Evolutionary conservation across 495 filamentous ascomycete genomes (phyloP).

Genomic region (Talaromyces proteolyticus): DNA sequence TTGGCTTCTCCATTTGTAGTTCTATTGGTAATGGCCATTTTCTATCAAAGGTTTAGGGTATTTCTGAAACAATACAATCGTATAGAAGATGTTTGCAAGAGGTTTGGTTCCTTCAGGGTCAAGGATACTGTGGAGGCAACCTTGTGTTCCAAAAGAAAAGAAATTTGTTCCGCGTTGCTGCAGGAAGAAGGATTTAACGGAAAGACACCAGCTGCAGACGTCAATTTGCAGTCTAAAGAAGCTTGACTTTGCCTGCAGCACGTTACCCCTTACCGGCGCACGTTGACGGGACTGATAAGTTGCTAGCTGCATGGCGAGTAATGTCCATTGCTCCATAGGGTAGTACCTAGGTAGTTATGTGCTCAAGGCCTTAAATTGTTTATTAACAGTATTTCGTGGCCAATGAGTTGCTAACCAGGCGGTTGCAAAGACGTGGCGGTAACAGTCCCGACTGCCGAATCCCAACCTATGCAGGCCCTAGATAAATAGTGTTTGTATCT

Average conservation of each 20-base stretch:
- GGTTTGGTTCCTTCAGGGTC: too few species aligned
- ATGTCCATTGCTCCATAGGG: background rate
- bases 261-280: background rate
- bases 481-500: too few species aligned
- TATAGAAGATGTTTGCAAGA: background rate
- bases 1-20: background rate
- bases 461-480: too few species aligned
- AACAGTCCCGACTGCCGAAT: too few species aligned
- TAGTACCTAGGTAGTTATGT: too few species aligned
- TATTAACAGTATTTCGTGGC: too few species aligned
- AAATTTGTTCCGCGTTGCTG: background rate
- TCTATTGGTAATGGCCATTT: background rate
- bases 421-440: too few species aligned
- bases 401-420: too few species aligned
- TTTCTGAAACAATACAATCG: background rate
- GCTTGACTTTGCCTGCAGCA: background rate
- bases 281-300: too few species aligned
- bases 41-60: background rate
- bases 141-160: background rate
- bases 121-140: background rate
- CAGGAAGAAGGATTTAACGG: background rate
- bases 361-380: too few species aligned
- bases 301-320: background rate
- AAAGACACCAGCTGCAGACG: background rate
- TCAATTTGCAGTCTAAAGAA: background rate